Conservation (phyloP, 768 basidiomycete species). For the Termitomyces sp. region DNA sequence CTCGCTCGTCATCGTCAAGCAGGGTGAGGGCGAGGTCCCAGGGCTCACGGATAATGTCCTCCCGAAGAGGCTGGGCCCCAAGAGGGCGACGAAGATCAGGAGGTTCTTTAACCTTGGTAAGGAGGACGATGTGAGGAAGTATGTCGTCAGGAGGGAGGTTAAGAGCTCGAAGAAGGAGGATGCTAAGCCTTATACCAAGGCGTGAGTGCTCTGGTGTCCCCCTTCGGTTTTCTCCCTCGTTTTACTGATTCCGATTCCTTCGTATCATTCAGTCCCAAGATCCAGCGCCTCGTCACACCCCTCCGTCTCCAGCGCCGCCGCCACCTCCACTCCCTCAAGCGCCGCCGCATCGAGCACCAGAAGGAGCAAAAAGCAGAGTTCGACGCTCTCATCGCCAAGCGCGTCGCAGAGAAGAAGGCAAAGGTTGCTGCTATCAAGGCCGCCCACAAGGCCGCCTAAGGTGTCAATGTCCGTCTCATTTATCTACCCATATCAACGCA, state of each 20-base stretch:
- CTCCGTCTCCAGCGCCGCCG: constrained; percentile 95
- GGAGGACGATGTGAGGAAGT: constrained; percentile 98
- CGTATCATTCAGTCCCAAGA: constrained; percentile 92
- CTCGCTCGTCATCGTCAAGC: constrained; percentile 92
- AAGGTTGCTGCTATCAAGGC: constrained; percentile 87
- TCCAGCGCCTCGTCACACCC: constrained; percentile 95
- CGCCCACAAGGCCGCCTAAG: constrained; percentile 53
- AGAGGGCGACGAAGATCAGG: constrained; percentile 96
- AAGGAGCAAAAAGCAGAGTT: constrained; percentile 95
- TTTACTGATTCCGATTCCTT: background rate
- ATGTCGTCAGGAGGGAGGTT: constrained; percentile 92
- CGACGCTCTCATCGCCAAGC: constrained; percentile 83
- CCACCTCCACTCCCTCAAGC: constrained; percentile 85
- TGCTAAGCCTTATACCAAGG: constrained; percentile 96
- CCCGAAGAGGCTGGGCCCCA: constrained; percentile 95
- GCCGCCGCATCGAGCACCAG: constrained; percentile 83
- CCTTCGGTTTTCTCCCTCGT: background rate
- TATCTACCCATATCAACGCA: background rate
- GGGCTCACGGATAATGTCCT: constrained; percentile 90
- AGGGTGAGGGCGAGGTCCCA: constrained; percentile 87
- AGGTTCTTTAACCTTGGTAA: constrained; percentile 97
- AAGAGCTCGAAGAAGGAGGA: constrained; percentile 82
- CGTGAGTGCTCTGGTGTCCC: no score
- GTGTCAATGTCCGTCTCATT: no score
- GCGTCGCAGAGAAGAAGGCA: constrained; percentile 89